A percentile compares a stretch with the other conserved stretches of the same genome.
phyloP scores from a whole-genome alignment of 441 rosid genomes.

The Brassica hybrid region DNA sequence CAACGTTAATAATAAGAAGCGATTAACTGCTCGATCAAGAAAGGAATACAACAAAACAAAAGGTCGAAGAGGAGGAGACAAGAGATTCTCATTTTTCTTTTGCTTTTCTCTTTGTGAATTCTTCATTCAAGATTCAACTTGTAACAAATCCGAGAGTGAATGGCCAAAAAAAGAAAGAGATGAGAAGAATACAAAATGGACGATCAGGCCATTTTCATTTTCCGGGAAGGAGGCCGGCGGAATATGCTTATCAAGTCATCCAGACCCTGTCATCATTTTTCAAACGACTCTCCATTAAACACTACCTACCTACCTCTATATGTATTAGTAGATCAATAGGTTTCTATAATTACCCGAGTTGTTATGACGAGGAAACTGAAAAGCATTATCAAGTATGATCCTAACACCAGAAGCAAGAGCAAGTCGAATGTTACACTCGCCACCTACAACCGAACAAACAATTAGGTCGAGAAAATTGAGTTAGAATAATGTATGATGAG shows the following conservation, averaged over 20 bases:
- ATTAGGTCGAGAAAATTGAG: background rate
- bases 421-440: slow-evolving; percentile 98
- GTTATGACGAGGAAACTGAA: slow-evolving; percentile 94
- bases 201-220: slow-evolving; percentile 74
- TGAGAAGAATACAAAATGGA: slow-evolving; percentile 23
- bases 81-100: slow-evolving; percentile 23
- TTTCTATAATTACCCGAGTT: slow-evolving; percentile 67
- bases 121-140: slow-evolving; percentile 26
- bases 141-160: slow-evolving; percentile 20
- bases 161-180: background rate
- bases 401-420: slow-evolving; percentile 87
- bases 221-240: slow-evolving; percentile 91
- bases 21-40: background rate
- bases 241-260: slow-evolving; percentile 96
- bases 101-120: slow-evolving; percentile 18
- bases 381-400: slow-evolving; percentile 86
- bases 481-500: background rate
- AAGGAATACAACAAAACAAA: slow-evolving; percentile 1
- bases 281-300: background rate
- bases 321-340: background rate
- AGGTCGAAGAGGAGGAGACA: slow-evolving; percentile 1
- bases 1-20: slow-evolving; percentile 14
- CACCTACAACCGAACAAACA: slow-evolving; percentile 58
- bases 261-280: slow-evolving; percentile 66
- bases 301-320: background rate